Conservation (phyloP, 257 asterid genomes). For the Solanum lycopersicoides region DNA sequence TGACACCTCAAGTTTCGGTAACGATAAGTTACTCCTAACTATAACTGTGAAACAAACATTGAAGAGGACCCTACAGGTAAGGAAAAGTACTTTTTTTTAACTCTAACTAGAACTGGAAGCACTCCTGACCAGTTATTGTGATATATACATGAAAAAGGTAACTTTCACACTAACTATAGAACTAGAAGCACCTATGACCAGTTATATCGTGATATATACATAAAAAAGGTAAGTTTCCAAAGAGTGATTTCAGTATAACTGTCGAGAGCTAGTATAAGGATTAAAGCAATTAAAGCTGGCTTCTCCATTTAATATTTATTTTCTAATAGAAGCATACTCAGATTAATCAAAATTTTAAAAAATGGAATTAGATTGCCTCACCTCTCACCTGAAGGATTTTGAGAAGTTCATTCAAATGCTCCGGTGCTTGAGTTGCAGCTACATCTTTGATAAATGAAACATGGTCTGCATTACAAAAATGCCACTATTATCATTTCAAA, state of each 20-base stretch:
- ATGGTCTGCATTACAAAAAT: slow-evolving; percentile 41
- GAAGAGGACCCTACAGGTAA: background rate
- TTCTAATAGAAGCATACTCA: background rate
- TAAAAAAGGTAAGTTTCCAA: background rate
- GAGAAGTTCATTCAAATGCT: slow-evolving; percentile 73
- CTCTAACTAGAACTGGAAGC: background rate
- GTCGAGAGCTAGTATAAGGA: background rate
- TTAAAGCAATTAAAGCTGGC: background rate
- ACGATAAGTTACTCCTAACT: background rate
- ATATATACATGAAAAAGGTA: background rate
- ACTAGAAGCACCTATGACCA: background rate
- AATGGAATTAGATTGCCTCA: slow-evolving; percentile 7
- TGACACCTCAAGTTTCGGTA: background rate
- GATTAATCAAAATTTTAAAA: background rate
- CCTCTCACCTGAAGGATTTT: slow-evolving; percentile 81
- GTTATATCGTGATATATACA: background rate
- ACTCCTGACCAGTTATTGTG: background rate
- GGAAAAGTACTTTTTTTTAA: background rate
- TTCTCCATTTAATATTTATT: background rate
- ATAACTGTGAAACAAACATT: background rate
- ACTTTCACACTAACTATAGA: background rate
- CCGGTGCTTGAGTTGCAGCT: slow-evolving; percentile 73
- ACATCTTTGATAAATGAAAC: slow-evolving; percentile 63
- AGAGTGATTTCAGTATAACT: background rate
- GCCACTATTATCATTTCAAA: background rate